A percentile compares a stretch with the other conserved stretches of the same genome.
Evolutionary conservation across 306 rosid species (phyloP).

Genomic region (Benincasa hispida): DNA sequence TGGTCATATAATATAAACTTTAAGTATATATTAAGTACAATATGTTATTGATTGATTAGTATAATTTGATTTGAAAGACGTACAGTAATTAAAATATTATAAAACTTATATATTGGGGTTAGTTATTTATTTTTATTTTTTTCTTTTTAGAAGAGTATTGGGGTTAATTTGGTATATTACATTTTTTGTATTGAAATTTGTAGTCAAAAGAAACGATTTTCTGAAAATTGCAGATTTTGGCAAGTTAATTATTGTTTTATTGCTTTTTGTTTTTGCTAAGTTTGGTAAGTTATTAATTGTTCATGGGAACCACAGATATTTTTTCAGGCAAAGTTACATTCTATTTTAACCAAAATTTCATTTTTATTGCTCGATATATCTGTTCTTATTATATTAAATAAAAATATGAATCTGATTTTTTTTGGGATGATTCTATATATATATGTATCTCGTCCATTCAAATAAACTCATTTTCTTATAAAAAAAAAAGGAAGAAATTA

Average conservation of each 20-base stretch:
- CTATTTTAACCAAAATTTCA: not conserved
- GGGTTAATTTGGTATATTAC: not conserved
- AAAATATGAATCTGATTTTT: not conserved
- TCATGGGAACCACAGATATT: not conserved
- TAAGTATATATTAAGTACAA: too few species aligned
- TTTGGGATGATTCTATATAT: too few species aligned
- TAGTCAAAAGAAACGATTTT: not conserved
- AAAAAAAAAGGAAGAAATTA: too few species aligned
- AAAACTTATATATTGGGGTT: too few species aligned
- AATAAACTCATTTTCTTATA: too few species aligned
- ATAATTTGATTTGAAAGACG: too few species aligned
- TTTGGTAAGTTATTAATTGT: constrained; percentile 1
- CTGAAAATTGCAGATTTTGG: not conserved
- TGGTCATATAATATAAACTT: too few species aligned
- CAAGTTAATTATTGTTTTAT: not conserved
- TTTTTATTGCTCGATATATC: not conserved
- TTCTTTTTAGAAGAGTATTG: too few species aligned
- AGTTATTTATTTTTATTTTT: too few species aligned
- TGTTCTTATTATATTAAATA: not conserved
- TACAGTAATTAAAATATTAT: too few species aligned
- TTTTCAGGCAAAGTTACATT: not conserved
- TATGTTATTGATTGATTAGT: too few species aligned
- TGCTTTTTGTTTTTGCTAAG: not conserved
- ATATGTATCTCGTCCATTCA: too few species aligned
- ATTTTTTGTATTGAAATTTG: not conserved